Percentiles rank a stretch among this genome's conserved stretches.
Conservation (phyloP, 768 basidiomycete species). For the Sistotremastrum suecicum region DNA sequence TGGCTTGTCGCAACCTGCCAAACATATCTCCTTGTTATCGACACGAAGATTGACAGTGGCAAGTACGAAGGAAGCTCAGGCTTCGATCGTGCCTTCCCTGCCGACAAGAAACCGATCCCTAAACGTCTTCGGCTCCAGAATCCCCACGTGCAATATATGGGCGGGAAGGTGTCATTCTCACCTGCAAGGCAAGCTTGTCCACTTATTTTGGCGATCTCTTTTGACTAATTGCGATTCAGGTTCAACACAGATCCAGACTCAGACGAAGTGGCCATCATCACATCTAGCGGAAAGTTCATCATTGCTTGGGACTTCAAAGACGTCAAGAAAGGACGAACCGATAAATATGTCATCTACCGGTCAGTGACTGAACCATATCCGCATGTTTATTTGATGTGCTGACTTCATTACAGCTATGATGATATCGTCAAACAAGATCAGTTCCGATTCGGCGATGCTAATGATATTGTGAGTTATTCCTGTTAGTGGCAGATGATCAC, state of each 20-base stretch:
- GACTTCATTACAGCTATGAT: slow-evolving; percentile 41
- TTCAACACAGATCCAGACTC: slow-evolving; percentile 87
- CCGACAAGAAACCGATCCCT: slow-evolving; percentile 84
- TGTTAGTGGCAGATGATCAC: slow-evolving; percentile 1
- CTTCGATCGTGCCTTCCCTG: slow-evolving; percentile 93
- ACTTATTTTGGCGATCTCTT: not conserved
- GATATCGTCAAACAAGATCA: slow-evolving; percentile 92
- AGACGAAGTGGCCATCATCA: slow-evolving; percentile 90
- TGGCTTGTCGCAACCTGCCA: slow-evolving; percentile 94
- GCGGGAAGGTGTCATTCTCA: slow-evolving; percentile 71
- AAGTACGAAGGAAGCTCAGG: slow-evolving; percentile 70
- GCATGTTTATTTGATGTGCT: not conserved
- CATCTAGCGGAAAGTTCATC: slow-evolving; percentile 83
- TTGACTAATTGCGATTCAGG: slow-evolving; percentile 23
- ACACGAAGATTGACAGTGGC: slow-evolving; percentile 88
- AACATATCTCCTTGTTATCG: slow-evolving; percentile 86
- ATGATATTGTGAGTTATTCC: slow-evolving; percentile 65
- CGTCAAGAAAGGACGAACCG: slow-evolving; percentile 81
- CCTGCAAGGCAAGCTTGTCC: slow-evolving; percentile 63
- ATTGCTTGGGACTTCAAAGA: slow-evolving; percentile 96
- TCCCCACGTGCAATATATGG: slow-evolving; percentile 94
- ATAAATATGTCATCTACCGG: slow-evolving; percentile 93
- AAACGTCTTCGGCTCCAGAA: slow-evolving; percentile 73
- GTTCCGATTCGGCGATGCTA: slow-evolving; percentile 96
- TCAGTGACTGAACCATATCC: slow-evolving; percentile 10